A percentile compares a stretch with the other conserved stretches of the same genome.
Evolutionary conservation across 768 basidiomycete species (phyloP).

Genomic region (Tulasnella calospora): DNA sequence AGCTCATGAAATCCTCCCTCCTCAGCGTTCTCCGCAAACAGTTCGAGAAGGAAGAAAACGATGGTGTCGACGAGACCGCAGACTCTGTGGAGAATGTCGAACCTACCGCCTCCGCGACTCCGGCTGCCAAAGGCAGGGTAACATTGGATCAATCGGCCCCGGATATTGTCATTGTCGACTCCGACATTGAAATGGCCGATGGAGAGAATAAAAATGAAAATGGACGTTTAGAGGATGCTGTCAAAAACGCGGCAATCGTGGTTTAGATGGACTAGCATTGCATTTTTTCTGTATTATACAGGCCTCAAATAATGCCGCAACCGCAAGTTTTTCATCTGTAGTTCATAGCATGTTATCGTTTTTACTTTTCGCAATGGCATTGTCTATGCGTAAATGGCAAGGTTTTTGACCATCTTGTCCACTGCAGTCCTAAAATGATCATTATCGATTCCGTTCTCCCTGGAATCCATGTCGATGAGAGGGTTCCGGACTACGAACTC

Average conservation of each 20-base stretch:
- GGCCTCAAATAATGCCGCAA: neutral
- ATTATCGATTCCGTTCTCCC: slow-evolving; percentile 82
- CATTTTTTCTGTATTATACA: neutral
- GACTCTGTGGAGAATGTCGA: no score
- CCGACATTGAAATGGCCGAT: neutral
- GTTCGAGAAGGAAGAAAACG: slow-evolving; percentile 55
- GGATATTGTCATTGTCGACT: neutral
- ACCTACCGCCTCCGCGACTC: neutral
- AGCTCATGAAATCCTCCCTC: slow-evolving; percentile 78
- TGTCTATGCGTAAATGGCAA: slow-evolving; percentile 23
- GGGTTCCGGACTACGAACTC: slow-evolving; percentile 94
- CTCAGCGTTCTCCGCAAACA: slow-evolving; percentile 81
- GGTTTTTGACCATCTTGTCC: slow-evolving; percentile 55
- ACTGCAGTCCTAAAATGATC: slow-evolving; percentile 80
- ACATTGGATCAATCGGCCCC: neutral
- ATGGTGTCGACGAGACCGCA: slow-evolving; percentile 29
- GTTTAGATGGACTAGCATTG: neutral
- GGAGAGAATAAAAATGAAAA: neutral
- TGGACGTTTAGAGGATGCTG: slow-evolving; percentile 1
- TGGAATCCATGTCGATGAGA: slow-evolving; percentile 74
- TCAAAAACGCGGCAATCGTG: neutral
- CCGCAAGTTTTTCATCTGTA: slow-evolving; percentile 1
- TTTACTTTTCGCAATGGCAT: neutral
- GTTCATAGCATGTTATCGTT: neutral
- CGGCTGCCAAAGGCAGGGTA: neutral